Evolutionary conservation across 371 early-diverging fungal species (phyloP).

Genomic region (Mortierella sp.): DNA sequence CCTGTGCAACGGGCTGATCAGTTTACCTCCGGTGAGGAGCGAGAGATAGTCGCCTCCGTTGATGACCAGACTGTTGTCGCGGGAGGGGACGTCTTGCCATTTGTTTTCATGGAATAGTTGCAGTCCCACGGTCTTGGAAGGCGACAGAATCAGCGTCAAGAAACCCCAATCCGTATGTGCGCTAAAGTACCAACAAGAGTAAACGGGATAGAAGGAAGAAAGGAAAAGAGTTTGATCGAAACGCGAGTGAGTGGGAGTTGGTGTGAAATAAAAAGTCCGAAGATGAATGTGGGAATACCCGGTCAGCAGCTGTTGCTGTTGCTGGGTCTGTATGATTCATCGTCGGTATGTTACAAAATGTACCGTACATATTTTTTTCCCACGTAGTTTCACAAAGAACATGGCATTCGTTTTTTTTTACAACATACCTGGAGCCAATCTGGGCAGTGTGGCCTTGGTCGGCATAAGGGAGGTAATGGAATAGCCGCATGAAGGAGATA

Average conservation of each 20-base stretch:
- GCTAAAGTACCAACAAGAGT: slow-evolving; percentile 10
- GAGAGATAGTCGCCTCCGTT: slow-evolving; percentile 72
- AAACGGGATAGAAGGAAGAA: background rate
- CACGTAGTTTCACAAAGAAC: slow-evolving; percentile 29
- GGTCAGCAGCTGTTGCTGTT: background rate
- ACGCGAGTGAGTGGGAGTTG: background rate
- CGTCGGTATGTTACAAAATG: too few relatives aligned
- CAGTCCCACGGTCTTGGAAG: slow-evolving; percentile 59
- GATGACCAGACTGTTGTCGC: slow-evolving; percentile 61
- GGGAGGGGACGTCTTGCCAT: slow-evolving; percentile 65
- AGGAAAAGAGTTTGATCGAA: background rate
- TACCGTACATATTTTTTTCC: slow-evolving; percentile 51
- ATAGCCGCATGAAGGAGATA: slow-evolving; percentile 66
- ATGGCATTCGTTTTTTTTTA: slow-evolving; percentile 8
- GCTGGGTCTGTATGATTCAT: background rate
- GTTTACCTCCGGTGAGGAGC: slow-evolving; percentile 62
- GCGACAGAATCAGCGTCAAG: slow-evolving; percentile 65
- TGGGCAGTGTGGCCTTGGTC: slow-evolving; percentile 35
- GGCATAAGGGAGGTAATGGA: slow-evolving; percentile 63
- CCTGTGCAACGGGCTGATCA: slow-evolving; percentile 66
- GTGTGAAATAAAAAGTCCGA: background rate
- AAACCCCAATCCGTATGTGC: slow-evolving; percentile 72
- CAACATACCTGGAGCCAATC: slow-evolving; percentile 43
- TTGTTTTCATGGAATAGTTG: slow-evolving; percentile 58
- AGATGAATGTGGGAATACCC: background rate